Percentiles rank a stretch among this genome's conserved stretches.
Evolutionary conservation across 257 asterid species (phyloP).

Genomic region (Solanum okadae): DNA sequence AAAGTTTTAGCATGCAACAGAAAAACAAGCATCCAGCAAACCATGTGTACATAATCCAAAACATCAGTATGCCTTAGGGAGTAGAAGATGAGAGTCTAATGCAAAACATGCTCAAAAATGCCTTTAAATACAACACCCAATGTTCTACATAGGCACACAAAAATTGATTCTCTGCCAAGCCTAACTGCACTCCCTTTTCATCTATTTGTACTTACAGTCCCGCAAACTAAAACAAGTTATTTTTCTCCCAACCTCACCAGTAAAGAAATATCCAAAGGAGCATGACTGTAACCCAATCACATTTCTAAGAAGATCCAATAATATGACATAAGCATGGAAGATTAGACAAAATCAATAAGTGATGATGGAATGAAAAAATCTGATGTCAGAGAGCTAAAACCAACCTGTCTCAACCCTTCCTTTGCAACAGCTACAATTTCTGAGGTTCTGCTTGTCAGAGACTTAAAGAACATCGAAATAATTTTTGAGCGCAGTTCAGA

Average conservation of each 20-base stretch:
- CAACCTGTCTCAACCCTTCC: conserved; percentile 98
- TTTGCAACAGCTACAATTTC: conserved; percentile 98
- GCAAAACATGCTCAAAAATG: neutral
- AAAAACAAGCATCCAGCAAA: neutral
- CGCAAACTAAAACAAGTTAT: neutral
- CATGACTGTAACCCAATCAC: neutral
- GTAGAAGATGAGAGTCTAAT: neutral
- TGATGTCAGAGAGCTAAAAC: conserved; percentile 3
- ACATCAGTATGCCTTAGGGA: neutral
- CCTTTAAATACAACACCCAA: neutral
- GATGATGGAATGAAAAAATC: neutral
- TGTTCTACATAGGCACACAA: neutral
- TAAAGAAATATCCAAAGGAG: neutral
- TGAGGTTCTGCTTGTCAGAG: conserved; percentile 77
- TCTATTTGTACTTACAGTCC: neutral
- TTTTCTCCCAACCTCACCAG: neutral
- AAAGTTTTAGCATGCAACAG: neutral
- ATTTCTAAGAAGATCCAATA: neutral
- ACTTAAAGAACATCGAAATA: conserved; percentile 97
- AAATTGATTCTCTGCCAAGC: neutral
- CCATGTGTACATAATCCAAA: neutral
- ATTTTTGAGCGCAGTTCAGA: conserved; percentile 88
- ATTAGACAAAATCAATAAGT: neutral
- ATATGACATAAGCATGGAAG: neutral
- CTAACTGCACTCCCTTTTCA: neutral